Conservation (phyloP, 768 basidiomycete genomes). For the Mycena galopus region DNA sequence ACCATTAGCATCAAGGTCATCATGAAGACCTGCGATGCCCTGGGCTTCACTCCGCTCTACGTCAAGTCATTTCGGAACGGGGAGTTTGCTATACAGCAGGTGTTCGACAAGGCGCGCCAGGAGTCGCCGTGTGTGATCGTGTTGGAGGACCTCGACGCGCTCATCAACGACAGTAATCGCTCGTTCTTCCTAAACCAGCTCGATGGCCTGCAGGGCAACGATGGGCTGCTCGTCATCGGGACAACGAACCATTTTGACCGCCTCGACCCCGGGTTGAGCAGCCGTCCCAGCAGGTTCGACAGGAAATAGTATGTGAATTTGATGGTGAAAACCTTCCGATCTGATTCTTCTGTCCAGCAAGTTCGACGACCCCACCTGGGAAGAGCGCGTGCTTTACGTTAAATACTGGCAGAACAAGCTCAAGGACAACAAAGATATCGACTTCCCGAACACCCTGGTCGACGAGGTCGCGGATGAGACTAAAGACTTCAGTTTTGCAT, state of each 20-base stretch:
- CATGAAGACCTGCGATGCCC: constrained; percentile 78
- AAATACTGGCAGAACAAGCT: constrained; percentile 89
- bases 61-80: constrained; percentile 85
- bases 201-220: constrained; percentile 84
- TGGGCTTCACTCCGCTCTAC: constrained; percentile 78
- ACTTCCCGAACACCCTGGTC: constrained; percentile 76
- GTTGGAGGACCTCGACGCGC: constrained; percentile 74
- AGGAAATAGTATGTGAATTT: constrained; percentile 78
- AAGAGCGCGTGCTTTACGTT: constrained; percentile 76
- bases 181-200: constrained; percentile 92
- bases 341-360: constrained; percentile 52
- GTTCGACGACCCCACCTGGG: constrained; percentile 79
- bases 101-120: constrained; percentile 81
- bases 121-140: constrained; percentile 75
- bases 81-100: constrained; percentile 72
- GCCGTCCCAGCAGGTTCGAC: constrained; percentile 87
- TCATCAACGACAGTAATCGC: constrained; percentile 82
- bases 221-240: constrained; percentile 82
- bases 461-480: constrained; percentile 72
- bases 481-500: constrained; percentile 84
- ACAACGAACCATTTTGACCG: constrained; percentile 89
- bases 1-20: constrained; percentile 86
- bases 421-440: constrained; percentile 67
- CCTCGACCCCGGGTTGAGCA: constrained; percentile 82
- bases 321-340: background rate